These are phyloP conservation scores for Actinomucor elegans DNA, from an alignment of 371 early-diverging fungal species.

Conservation along the genomic window DNA sequence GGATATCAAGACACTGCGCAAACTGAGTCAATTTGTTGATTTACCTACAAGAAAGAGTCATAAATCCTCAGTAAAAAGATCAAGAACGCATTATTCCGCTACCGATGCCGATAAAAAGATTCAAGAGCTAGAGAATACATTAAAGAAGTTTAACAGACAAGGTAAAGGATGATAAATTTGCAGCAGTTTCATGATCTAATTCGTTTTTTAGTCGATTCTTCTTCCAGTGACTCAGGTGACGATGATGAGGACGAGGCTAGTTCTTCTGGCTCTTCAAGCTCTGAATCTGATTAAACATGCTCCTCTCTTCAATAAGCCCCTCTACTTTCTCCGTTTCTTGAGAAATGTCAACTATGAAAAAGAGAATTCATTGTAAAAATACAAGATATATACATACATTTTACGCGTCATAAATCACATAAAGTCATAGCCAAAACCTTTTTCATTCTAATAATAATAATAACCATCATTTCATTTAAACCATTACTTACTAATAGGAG, in stretches of 20 bases:
- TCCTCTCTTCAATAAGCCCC: neutral
- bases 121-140: slow-evolving; percentile 4
- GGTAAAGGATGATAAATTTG: neutral
- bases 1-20: slow-evolving; percentile 74
- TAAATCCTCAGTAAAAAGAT: neutral
- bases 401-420: no score
- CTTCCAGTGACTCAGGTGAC: slow-evolving; percentile 1
- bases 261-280: slow-evolving; percentile 6
- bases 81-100: neutral
- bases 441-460: no score
- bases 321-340: neutral
- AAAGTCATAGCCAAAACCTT: no score
- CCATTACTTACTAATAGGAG: no score
- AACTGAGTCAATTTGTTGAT: slow-evolving; percentile 79
- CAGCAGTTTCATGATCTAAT: neutral
- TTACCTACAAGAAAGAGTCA: neutral
- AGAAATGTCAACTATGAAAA: no score
- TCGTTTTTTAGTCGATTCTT: no score
- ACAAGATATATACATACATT: no score
- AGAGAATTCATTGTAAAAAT: no score
- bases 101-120: neutral
- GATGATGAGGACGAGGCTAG: neutral
- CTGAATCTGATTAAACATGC: slow-evolving; percentile 13
- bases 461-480: no score
- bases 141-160: neutral